Base-by-base conservation (phyloP, 805 yeast species). In the Ogataea populi-albae region DNA sequence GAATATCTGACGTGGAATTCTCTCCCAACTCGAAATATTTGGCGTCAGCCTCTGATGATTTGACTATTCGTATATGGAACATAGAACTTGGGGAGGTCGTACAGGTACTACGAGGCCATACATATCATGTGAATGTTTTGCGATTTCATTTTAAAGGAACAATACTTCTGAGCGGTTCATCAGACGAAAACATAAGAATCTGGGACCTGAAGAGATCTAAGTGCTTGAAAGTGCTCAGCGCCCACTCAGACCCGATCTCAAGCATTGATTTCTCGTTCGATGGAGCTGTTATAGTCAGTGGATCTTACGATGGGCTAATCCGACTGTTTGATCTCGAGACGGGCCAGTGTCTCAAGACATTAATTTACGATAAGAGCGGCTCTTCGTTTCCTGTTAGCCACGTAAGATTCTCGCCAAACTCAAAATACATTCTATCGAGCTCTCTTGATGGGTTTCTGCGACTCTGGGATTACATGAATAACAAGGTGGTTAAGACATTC, bases 211-310 rank as follows among this genome's bases (percentile, higher is more conserved):
- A 68, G 21, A 66, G 76, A 14, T 94, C 94, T 1, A 71, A 71
- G 25, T 74, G 85, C 37, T 62, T 87, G 49, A 79, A 83, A 52
- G 86, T 94, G 0, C 64, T 91, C 32, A 83, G 95, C 25, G 97
- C 98, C 0, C 98, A 91, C 61, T 77, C 94, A 0, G 97, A 87
- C 48, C 94, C 97, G 0, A 84, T 93, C 2, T 77, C 86, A 16
- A 71, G 86, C 0, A 66, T 89, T 1, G 81, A 86, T 49, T 62
- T 91, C 31, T 76, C 85, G 2, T 78, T 75, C 37, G 96, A 85
- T 47, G 88, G 89, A 40, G 73, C 95, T 0, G 76, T 93, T 23
- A 75, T 93, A 6, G 83, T 80, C 3, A 82, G 95, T 43, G 93
- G 94, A 0, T 82, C 95, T 12, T 83, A 81, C 56, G 98, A 91